Evolutionary conservation across 1,284 basidiomycete genomes (phyloP), one percentile per base, ranked within the genome.

Genomic region (Grifola frondosa): DNA sequence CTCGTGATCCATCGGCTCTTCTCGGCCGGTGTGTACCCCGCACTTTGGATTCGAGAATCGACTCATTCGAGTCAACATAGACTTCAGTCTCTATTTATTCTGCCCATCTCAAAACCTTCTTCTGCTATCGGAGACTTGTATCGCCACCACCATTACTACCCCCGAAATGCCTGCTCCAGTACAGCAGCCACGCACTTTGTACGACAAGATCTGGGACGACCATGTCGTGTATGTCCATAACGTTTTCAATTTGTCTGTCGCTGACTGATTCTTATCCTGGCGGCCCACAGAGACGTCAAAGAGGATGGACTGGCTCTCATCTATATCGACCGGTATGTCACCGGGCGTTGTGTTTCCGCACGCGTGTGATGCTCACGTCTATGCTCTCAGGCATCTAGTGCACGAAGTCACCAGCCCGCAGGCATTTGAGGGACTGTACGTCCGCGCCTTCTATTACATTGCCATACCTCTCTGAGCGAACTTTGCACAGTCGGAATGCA

Each of bases 341-440:
- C 13, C n/a, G 19, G 17, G 22, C 23, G 16, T 12, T 21, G 6
- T 40, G 21, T n/a, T 28, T 42, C 42, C 42, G 52, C 40, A 20
- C 20, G 20, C 20, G 30, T 20, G 30, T 19, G 30, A 28, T 42
- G 24, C 40, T 44, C 7, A 45, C 37, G 36, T 29, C 28, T 20
- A 40, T 12, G 24, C 20, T 35, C 34, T 15, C 52, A 93, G 93
- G 42, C 94, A 97, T 66, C 80, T 97, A 42, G 88, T 95, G 13
- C 94, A 97, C 60, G 94, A 97, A 75, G 94, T 97, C 40, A 97
- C 95, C 15, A 94, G 89, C 50, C 94, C 94, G 25, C 95, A 97
- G 66, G 94, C 94, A 1, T 97, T 97, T 58, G 94, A 97, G 67
- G 94, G 94, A 62, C 73, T 97, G 80, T 86, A 56, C 62, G 85